A percentile compares a stretch with the other conserved stretches of the same genome.
Conservation (phyloP, 306 rosid species). For the Acacia confusa region DNA sequence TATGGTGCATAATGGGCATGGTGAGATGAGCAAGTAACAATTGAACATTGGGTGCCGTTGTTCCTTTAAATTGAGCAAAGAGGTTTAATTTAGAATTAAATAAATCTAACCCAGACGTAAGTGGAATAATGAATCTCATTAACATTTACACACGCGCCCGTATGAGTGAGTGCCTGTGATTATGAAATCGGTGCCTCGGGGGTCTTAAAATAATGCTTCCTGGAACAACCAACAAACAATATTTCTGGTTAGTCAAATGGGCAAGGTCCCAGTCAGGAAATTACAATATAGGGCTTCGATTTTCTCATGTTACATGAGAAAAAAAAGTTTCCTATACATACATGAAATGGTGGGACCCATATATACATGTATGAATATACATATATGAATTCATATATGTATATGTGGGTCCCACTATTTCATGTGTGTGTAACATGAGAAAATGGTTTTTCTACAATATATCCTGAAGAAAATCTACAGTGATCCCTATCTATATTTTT, state of each 20-base stretch:
- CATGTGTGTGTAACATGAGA: too few species aligned
- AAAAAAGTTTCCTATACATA: too few species aligned
- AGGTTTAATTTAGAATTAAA: neutral
- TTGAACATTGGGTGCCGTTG: neutral
- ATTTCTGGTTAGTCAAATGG: neutral
- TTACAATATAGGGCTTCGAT: neutral
- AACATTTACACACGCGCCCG: neutral
- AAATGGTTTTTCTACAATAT: too few species aligned
- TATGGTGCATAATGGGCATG: too few species aligned
- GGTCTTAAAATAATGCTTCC: neutral
- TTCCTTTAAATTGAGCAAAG: neutral
- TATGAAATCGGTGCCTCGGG: neutral
- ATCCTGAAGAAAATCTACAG: neutral
- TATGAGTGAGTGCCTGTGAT: neutral
- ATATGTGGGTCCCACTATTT: too few species aligned
- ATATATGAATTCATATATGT: too few species aligned
- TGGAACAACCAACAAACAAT: neutral
- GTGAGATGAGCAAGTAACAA: neutral
- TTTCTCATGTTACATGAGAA: too few species aligned
- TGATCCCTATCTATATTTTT: neutral
- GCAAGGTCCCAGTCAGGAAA: neutral
- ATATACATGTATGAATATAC: too few species aligned
- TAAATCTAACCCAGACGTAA: neutral
- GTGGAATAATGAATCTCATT: neutral
- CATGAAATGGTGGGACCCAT: too few species aligned